Evolutionary conservation across 768 basidiomycete genomes (phyloP), one percentile per base, ranked within the genome.

Genomic region (Chalciporus chontae): DNA sequence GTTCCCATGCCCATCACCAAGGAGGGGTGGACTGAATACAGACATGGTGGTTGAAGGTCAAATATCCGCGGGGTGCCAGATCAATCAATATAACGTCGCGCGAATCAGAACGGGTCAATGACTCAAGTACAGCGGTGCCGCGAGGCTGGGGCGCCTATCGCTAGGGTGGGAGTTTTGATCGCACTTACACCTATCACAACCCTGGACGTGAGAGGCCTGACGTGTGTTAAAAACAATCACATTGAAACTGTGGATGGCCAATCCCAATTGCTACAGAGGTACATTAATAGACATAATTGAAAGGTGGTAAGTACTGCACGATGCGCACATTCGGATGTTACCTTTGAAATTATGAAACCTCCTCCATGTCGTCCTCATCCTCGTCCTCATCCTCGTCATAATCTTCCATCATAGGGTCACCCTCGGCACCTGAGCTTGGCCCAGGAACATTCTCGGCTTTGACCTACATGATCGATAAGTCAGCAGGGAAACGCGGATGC

Each of bases 311-410:
- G 29, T 38, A 19, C 29, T 31, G 29, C 29, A 13, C 13, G 19
- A 32, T 24, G 17, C 18, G 29, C 26, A 44, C 26, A 43, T 29
- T 18, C 13, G 19, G 27, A 34, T 29, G 34, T 26, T 37, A 36
- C 24, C 18, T 37, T 29, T n/a, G 2, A 43, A 17, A 5, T 70
- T 59, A 84, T 56, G 83, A 82, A 18, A 86, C 76, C 57, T 87
- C 84, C 62, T 87, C 86, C 84, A 87, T 87, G 47, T 78, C 78
- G 3, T 80, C 79, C 17, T 79, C 78, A 3, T 80, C 79, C n/a
- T 79, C 80, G 18, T 84, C 81, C 0, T 81, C 80, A 7, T 71
- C 76, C 27, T 83, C 83, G 7, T 67, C 67, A 26, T 59, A 54
- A 21, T 66, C 79, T 72, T 80, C 62, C 66, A 68, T 66, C n/a